Evolutionary conservation across 2,329 filamentous ascomycete genomes (phyloP).

Genomic region (Aplosporella prunicola): DNA sequence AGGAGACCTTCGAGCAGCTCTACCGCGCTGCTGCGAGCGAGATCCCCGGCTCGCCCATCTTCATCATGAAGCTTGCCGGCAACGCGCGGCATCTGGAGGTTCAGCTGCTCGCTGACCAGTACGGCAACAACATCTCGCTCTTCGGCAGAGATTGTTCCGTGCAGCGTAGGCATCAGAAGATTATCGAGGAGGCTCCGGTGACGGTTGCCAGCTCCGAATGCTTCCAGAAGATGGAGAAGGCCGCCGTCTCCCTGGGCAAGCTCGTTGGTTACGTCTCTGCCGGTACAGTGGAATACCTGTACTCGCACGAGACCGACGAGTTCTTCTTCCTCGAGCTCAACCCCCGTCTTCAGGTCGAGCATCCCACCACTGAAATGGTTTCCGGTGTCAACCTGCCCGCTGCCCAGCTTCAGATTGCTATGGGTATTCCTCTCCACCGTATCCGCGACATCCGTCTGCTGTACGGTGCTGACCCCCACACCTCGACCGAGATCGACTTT

Average conservation of each 20-base stretch:
- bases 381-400: constrained; percentile 94
- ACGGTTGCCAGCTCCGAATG: constrained; percentile 85
- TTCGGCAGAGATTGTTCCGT: constrained; percentile 99
- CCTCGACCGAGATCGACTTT: constrained; percentile 83
- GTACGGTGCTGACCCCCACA: constrained; percentile 89
- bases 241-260: constrained; percentile 84
- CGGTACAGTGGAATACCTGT: constrained; percentile 97
- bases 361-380: constrained; percentile 99
- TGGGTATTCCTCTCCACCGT: constrained; percentile 92
- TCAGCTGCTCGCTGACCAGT: constrained; percentile 94
- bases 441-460: constrained; percentile 93
- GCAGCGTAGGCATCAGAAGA: constrained; percentile 97
- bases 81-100: constrained; percentile 96
- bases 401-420: constrained; percentile 95
- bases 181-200: constrained; percentile 97
- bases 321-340: constrained; percentile 99
- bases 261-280: constrained; percentile 97
- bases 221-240: constrained; percentile 94
- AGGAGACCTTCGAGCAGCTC: constrained; percentile 73
- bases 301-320: constrained; percentile 95
- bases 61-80: constrained; percentile 99
- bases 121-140: constrained; percentile 98
- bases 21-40: constrained; percentile 96
- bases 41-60: constrained; percentile 97
- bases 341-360: constrained; percentile 97